Base-by-base conservation (phyloP, 495 filamentous ascomycete genomes). In the Podospora bellae-mahoneyi region DNA sequence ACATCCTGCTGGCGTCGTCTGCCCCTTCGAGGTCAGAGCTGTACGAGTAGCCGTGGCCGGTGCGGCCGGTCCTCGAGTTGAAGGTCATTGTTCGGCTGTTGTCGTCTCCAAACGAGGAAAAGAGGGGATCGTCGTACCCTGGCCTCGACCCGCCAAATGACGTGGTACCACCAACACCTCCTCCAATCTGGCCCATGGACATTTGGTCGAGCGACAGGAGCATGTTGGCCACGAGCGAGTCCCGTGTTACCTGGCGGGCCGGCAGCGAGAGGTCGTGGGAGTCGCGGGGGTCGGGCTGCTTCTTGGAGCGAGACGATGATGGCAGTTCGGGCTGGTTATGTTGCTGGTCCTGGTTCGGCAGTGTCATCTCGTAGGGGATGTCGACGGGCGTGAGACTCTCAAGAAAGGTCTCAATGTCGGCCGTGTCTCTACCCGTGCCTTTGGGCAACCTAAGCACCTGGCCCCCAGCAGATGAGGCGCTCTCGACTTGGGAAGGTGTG, bases 161-260 rank as follows among this genome's bases (percentile, higher is more conserved):
- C 34, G 61, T 39, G 19, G 61, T 32, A 63, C 61, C 61, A 69
- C 78, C 79, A 39, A 39, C 34, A 39, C 34, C 34, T 39, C 34
- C 34, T 4, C 34, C 3, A 20, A 81, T 76, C 71, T 84, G 84
- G 5, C 85, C 83, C 66, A 86, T 80, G 13, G 84, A 86, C 74
- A 92, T 86, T 80, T 92, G 90, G 78, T 96, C 92, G 67, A 97
- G 86, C 19, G 94, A 96, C 34, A 93, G 84, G 15, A 97, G 86
- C 88, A 97, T 92, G 73, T 96, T 94, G 77, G 94, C 91, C 57
- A 97, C 90, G 60, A 97, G 88, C 26, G 93, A 97, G 71, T 93
- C 91, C 62, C 93, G 88, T 30, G 89, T 89, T 69, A 90, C 87
- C 75, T 93, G 89, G 66, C 89, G 83, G 61, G 89, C 83, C 7